Base-by-base conservation (phyloP, 768 basidiomycete genomes). In the Dendrothele bispora region DNA sequence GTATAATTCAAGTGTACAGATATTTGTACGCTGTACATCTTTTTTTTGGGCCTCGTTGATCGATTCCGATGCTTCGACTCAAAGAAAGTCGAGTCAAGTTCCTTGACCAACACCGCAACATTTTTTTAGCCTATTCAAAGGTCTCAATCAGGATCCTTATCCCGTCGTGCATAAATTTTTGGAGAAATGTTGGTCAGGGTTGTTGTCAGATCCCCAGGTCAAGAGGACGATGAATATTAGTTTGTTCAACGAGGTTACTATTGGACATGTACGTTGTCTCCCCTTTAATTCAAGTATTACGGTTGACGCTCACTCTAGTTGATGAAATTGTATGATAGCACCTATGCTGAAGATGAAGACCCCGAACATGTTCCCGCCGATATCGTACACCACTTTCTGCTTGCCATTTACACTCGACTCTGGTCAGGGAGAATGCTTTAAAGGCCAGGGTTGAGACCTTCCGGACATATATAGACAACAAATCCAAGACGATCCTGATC, bases 391-490 rank as follows among this genome's bases (percentile, higher is more conserved):
- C 91, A 94, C 56, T 98, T 97, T 64, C 69, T 97, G 10, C 78
- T 95, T 22, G 87, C 86, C 2, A 81, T 92, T 25, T 89, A 86
- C 56, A 87, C 89, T 0, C 81, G 80, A 21, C 88, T 84, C 91
- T 0, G 93, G 94, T 0, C 67, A 73, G 11, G 94, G 94, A 0
- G 73, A 95, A 12, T 98, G 94, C 59, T 97, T 95, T 68, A 81
- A 72, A 43, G 91, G 95, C 57, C 76, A 80, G 7, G 94, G 94
- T 2, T 98, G 94, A 94, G 97, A 97, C 56, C 83, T 82, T 3
- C 82, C 90, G 2, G 85, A 86, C 51, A 61, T 64, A 2, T 77
- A 76, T 15, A 66, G 64, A 15, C 74, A 74, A 10, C 10, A n/a
- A 10, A 32, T n/a, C 30, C 10, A n/a, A 32, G 30, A 32, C 8